Evolutionary conservation across 495 filamentous ascomycete species (phyloP).

Genomic region (Penicillium robsamsonii): DNA sequence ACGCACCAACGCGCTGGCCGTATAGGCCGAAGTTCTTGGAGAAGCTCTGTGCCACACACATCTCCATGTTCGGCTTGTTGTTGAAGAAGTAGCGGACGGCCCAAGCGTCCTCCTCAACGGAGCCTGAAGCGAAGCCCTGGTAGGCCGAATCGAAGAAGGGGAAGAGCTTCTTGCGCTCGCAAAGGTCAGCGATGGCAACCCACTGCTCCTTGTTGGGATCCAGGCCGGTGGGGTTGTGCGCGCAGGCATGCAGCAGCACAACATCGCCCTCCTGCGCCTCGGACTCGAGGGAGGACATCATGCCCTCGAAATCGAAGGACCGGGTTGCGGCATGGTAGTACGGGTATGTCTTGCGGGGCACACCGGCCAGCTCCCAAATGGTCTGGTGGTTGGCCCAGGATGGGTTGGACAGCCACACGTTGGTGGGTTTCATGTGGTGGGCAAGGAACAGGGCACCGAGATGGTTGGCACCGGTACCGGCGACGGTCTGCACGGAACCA

Average conservation of each 20-base stretch:
- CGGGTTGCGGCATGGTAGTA: slow-evolving; percentile 48
- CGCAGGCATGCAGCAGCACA: slow-evolving; percentile 53
- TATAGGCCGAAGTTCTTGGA: slow-evolving; percentile 59
- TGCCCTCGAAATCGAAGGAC: slow-evolving; percentile 47
- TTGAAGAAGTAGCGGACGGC: slow-evolving; percentile 54
- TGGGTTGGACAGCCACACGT: slow-evolving; percentile 48
- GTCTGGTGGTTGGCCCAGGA: slow-evolving; percentile 53
- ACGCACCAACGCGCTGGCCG: slow-evolving; percentile 50
- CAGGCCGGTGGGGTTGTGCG: slow-evolving; percentile 56
- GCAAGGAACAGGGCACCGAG: slow-evolving; percentile 84
- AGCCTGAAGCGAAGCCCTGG: slow-evolving; percentile 57
- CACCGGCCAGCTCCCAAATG: slow-evolving; percentile 46
- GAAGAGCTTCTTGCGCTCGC: slow-evolving; percentile 50
- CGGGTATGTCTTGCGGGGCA: slow-evolving; percentile 47
- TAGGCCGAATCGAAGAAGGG: slow-evolving; percentile 58
- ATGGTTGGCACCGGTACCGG: slow-evolving; percentile 89
- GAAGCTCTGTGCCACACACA: slow-evolving; percentile 52
- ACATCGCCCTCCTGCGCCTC: slow-evolving; percentile 44
- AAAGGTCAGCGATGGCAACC: slow-evolving; percentile 50
- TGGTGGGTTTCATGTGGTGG: slow-evolving; percentile 44
- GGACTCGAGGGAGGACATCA: slow-evolving; percentile 45
- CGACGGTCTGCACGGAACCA: slow-evolving; percentile 69
- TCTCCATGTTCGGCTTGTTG: slow-evolving; percentile 48
- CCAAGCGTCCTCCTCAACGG: slow-evolving; percentile 53
- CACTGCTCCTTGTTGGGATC: slow-evolving; percentile 55